Conservation (phyloP, 352 stramenopile species). For the Phytophthora tubulina region DNA sequence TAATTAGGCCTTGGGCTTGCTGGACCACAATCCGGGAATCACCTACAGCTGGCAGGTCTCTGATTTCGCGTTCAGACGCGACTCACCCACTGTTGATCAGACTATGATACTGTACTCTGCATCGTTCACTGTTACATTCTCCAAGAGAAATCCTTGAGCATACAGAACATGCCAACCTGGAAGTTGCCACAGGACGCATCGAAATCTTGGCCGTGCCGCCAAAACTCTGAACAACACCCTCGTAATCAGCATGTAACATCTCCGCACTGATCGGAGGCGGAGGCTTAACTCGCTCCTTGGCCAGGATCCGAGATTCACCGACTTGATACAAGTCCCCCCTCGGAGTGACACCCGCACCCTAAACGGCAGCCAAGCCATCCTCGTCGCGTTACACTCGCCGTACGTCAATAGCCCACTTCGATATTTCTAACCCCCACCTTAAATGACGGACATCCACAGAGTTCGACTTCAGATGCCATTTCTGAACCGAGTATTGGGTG, state of each 20-base stretch:
- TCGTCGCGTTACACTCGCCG: no score
- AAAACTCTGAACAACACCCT: background rate
- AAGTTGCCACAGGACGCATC: background rate
- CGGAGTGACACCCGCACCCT: background rate
- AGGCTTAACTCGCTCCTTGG: background rate
- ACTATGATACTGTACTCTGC: no score
- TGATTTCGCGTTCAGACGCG: no score
- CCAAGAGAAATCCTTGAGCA: no score
- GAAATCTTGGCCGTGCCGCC: background rate
- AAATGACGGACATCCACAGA: background rate
- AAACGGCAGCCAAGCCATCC: no score
- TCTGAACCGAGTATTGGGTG: background rate
- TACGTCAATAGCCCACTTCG: no score
- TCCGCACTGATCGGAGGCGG: background rate
- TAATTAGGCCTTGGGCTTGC: background rate
- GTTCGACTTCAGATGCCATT: background rate
- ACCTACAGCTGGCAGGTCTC: background rate
- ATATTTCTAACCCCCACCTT: background rate
- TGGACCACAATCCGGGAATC: background rate
- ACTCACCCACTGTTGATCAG: no score
- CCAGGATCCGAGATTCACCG: background rate
- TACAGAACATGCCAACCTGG: no score
- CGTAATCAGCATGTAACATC: background rate
- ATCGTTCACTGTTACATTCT: no score
- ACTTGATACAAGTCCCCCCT: background rate